These are phyloP conservation scores for Diospyros kaki DNA, from an alignment of 148 eudicot species.

Conservation along the genomic window DNA sequence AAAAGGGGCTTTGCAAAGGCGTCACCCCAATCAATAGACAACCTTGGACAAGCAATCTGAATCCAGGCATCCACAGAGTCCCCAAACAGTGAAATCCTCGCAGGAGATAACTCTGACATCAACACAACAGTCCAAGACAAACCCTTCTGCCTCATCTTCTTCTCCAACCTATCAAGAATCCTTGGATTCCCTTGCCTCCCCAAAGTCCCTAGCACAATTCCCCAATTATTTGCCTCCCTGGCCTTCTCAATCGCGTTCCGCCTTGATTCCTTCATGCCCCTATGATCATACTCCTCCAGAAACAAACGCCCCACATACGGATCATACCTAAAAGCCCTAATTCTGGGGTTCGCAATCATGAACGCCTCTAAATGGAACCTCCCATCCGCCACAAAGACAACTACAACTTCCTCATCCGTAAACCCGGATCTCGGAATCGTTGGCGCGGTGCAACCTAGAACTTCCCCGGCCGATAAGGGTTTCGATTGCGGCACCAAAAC, in stretches of 20 bases:
- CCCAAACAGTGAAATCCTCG: conserved; percentile 29
- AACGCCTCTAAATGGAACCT: conserved; percentile 96
- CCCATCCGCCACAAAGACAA: conserved; percentile 87
- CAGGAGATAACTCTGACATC: conserved; percentile 86
- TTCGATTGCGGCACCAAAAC: conserved; percentile 83
- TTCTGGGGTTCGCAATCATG: conserved; percentile 86
- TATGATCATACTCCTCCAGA: conserved; percentile 89
- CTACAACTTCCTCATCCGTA: conserved; percentile 40
- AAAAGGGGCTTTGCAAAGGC: conserved; percentile 80
- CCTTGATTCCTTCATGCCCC: conserved; percentile 77
- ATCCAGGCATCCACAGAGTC: conserved; percentile 9
- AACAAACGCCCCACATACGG: conserved; percentile 85
- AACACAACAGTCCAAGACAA: conserved; percentile 63
- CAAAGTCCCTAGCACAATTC: conserved; percentile 82
- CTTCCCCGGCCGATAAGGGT: conserved; percentile 93
- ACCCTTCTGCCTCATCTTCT: conserved; percentile 74
- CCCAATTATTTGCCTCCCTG: conserved; percentile 67
- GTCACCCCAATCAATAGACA: conserved; percentile 98
- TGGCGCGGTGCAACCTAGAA: conserved; percentile 88
- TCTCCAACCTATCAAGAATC: conserved; percentile 73
- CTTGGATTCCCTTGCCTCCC: conserved; percentile 95
- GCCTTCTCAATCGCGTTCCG: conserved; percentile 71
- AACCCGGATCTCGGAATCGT: conserved; percentile 24
- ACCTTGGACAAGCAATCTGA: conserved; percentile 87
- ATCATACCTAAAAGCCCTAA: conserved; percentile 78